A percentile compares a stretch with the other conserved stretches of the same genome.
phyloP scores from a whole-genome alignment of 1,284 basidiomycete genomes.

The Rhodotorula sp. region DNA sequence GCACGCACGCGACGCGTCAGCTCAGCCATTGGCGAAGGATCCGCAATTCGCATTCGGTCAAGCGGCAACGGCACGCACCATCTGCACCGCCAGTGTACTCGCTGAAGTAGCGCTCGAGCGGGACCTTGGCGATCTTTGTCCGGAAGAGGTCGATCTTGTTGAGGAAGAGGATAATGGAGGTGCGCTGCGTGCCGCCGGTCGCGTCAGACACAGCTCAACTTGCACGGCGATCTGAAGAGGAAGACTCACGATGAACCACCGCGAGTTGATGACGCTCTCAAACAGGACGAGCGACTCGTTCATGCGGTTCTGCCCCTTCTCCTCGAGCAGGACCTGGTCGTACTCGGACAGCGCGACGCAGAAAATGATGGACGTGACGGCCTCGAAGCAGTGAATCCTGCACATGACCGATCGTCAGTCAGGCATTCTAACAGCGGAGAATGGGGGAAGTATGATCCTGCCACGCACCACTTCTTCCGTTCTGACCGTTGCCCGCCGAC shows the following conservation, averaged over 20 bases:
- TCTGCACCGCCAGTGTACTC: constrained; percentile 71
- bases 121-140: constrained; percentile 76
- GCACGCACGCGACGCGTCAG: constrained; percentile 56
- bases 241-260: constrained; percentile 76
- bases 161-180: constrained; percentile 48
- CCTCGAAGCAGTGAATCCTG: constrained; percentile 56
- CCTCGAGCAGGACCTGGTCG: constrained; percentile 90
- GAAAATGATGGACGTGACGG: constrained; percentile 76
- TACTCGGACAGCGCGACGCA: constrained; percentile 83
- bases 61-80: no score
- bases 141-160: constrained; percentile 50
- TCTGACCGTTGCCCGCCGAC: constrained; percentile 89
- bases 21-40: constrained; percentile 60
- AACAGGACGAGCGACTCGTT: constrained; percentile 89
- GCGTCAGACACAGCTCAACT: not conserved
- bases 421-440: not conserved
- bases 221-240: constrained; percentile 56
- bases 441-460: no score
- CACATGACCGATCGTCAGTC: not conserved
- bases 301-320: constrained; percentile 94
- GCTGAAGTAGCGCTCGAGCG: constrained; percentile 85
- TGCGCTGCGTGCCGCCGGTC: constrained; percentile 7
- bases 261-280: constrained; percentile 94
- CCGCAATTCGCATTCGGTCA: not conserved
- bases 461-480: constrained; percentile 64